Base-by-base conservation (phyloP, 2,329 filamentous ascomycete genomes). In the Apiospora sp. region DNA sequence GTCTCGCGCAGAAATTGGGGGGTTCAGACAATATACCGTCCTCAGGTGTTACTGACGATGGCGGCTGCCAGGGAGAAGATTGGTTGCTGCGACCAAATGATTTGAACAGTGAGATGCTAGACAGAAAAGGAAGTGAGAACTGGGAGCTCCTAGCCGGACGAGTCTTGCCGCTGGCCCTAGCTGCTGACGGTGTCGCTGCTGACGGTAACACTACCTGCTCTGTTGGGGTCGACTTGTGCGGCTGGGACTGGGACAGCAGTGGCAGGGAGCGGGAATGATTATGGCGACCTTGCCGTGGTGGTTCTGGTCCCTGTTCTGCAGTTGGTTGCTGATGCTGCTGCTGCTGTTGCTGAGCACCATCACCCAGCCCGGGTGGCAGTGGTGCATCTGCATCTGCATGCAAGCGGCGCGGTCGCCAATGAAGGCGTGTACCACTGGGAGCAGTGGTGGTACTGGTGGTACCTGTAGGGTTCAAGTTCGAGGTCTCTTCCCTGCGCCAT, bases 201-300 rank as follows among this genome's bases (percentile, higher is more conserved):
- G 41, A 48, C 14, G 41, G 41, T 46, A 22, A 24, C 10, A 48
- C 43, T 46, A 58, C 30, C 8, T n/a, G 19, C 16, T 30, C 7
- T 46, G 68, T 70, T 70, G 68, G 68, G 68, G 19, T 70, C 68
- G 46, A n/a, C 27, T 54, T 48, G 30, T 54, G 68, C 68, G 68
- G 68, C 48, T 70, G 68, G 67, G n/a, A 48, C 4, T 44, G 67
- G 37, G 41, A 37, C 22, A 37, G 34, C 34, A 70, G 48, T 27
- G 68, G 48, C 46, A 70, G 48, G n/a, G 68, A 70, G n/a, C n/a
- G 43, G 27, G 67, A 70, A 51, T 58, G 67, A 10, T 1, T 51
- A 41, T 70, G 67, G 37, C 67, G 8, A 7, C 44, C 27, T 48
- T 37, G 67, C 22, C 1, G 8, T 30, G 43, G 30, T 41, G 58